Conservation (phyloP, 306 rosid genomes). For the Quercus cerris region DNA sequence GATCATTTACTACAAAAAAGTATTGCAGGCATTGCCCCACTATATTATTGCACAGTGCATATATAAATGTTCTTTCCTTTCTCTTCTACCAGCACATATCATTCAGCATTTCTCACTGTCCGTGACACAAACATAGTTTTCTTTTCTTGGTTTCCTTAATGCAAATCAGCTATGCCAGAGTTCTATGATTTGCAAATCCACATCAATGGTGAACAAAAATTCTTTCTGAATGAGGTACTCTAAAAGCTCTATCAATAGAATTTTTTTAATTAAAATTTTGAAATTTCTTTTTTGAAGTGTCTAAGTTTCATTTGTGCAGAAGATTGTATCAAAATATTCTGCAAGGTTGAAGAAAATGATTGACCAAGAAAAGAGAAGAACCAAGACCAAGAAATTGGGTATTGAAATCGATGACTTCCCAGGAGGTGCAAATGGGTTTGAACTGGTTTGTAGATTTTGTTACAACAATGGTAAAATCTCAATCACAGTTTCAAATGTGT, state of each 20-base stretch:
- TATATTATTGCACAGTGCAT: not conserved
- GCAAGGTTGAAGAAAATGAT: constrained; percentile 49
- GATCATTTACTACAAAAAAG: not conserved
- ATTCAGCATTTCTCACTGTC: not conserved
- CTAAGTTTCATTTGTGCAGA: constrained; percentile 35
- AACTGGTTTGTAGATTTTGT: constrained; percentile 60
- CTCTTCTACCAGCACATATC: not conserved
- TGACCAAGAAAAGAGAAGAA: constrained; percentile 31
- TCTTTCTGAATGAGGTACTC: constrained; percentile 54
- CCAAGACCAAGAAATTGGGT: constrained; percentile 24
- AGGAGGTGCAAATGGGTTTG: constrained; percentile 71
- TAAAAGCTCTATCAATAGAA: not conserved
- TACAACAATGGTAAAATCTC: constrained; percentile 51
- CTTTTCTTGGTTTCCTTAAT: constrained; percentile 19
- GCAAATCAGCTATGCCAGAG: constrained; percentile 43
- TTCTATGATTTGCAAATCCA: constrained; percentile 47
- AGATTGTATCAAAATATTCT: constrained; percentile 39
- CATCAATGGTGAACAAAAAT: constrained; percentile 54
- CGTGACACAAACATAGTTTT: constrained; percentile 4
- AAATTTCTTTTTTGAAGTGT: not conserved
- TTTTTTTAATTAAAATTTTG: not conserved
- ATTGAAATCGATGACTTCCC: constrained; percentile 60
- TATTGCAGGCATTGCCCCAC: not conserved
- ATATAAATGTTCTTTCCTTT: not conserved
- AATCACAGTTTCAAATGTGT: constrained; percentile 49